A percentile compares a stretch with the other conserved stretches of the same genome.
phyloP scores from a whole-genome alignment of 83 land plant genomes.

The Diphasiastrum complanatum region DNA sequence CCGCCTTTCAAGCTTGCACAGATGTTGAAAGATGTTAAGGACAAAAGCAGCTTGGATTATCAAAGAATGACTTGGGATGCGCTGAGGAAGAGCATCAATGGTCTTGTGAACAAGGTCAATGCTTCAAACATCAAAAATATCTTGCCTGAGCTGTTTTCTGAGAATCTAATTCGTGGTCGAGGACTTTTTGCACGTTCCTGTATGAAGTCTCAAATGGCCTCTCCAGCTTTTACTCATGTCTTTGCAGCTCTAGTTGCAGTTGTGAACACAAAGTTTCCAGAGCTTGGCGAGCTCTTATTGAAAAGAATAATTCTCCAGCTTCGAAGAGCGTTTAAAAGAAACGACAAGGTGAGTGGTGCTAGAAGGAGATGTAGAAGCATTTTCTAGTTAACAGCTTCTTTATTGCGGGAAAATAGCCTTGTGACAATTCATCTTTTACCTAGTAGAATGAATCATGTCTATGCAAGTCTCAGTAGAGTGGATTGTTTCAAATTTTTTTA shows the following conservation, averaged over 20 bases:
- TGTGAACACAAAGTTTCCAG: constrained; percentile 85
- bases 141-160: constrained; percentile 72
- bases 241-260: constrained; percentile 88
- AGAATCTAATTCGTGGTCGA: constrained; percentile 71
- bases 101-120: constrained; percentile 90
- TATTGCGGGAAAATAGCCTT: too few relatives aligned
- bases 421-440: too few relatives aligned
- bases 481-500: not conserved
- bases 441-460: too few relatives aligned
- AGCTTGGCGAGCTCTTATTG: constrained; percentile 66
- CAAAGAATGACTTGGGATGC: constrained; percentile 97
- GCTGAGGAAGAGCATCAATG: constrained; percentile 80
- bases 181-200: constrained; percentile 83
- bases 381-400: too few relatives aligned
- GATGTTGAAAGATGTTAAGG: constrained; percentile 75
- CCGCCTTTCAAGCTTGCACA: constrained; percentile 83
- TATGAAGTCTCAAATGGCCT: constrained; percentile 93
- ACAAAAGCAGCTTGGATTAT: constrained; percentile 69
- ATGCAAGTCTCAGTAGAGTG: not conserved
- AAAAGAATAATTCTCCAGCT: constrained; percentile 79
- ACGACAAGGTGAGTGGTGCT: constrained; percentile 76
- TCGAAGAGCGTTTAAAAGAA: constrained; percentile 70
- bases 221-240: constrained; percentile 90
- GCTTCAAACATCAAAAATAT: constrained; percentile 82
- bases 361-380: too few relatives aligned